Conservation (phyloP, 2,329 filamentous ascomycete genomes). For the Zelopaecilomyces penicillatus region DNA sequence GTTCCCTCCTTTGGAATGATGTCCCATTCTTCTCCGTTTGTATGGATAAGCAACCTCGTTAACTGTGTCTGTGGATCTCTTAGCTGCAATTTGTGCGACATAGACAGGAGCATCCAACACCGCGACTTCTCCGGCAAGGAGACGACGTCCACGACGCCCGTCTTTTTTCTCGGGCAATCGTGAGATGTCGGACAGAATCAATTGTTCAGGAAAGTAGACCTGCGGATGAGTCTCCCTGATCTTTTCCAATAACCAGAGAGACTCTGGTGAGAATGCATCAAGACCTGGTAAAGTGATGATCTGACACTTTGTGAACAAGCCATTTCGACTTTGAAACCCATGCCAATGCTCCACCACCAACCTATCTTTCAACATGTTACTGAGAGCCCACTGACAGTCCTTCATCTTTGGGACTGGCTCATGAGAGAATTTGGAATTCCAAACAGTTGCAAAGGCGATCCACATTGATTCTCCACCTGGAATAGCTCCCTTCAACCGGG, state of each 20-base stretch:
- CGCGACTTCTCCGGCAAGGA: constrained; percentile 36
- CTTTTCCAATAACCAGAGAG: constrained; percentile 34
- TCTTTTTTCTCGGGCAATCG: constrained; percentile 11
- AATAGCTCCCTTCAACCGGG: constrained; percentile 36
- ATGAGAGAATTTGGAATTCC: constrained; percentile 31
- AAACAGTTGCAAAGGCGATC: constrained; percentile 37
- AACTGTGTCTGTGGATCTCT: constrained; percentile 17
- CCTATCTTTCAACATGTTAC: constrained; percentile 28
- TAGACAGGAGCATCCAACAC: constrained; percentile 45
- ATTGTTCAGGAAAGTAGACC: constrained; percentile 19
- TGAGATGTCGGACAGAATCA: constrained; percentile 4
- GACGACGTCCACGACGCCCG: constrained; percentile 23
- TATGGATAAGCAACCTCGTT: constrained; percentile 13
- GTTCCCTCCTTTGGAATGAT: neutral
- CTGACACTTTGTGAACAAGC: constrained; percentile 35
- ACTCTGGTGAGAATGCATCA: constrained; percentile 34
- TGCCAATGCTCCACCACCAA: constrained; percentile 33
- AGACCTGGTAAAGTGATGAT: constrained; percentile 34
- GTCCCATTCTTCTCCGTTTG: constrained; percentile 9
- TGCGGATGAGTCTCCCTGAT: constrained; percentile 39
- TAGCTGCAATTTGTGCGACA: constrained; percentile 28
- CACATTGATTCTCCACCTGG: constrained; percentile 43
- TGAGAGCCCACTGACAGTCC: constrained; percentile 30
- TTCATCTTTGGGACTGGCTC: constrained; percentile 33
- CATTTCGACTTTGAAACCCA: constrained; percentile 32